phyloP scores from a whole-genome alignment of 192 early-diverging fungal species.

The Powellomyces hirtus region DNA sequence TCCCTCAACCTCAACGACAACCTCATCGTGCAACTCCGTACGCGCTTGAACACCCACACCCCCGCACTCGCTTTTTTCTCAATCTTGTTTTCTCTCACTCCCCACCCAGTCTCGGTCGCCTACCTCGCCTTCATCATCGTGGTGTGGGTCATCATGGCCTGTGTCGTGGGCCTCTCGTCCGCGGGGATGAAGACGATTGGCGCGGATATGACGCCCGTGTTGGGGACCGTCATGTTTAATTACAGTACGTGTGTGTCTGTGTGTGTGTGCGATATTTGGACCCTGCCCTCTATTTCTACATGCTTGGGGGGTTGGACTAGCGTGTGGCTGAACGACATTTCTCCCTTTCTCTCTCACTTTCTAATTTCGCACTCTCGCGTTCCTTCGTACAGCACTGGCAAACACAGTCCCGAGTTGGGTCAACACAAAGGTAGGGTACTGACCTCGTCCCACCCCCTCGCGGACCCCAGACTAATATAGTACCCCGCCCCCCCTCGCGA shows the following conservation, averaged over 20 bases:
- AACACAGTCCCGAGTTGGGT: constrained; percentile 68
- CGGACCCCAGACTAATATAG: too few relatives aligned
- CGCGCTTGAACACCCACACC: background rate
- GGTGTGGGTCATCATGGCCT: constrained; percentile 59
- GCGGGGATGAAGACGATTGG: constrained; percentile 54
- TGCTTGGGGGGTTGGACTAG: too few relatives aligned
- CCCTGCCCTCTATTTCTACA: too few relatives aligned
- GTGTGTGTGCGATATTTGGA: too few relatives aligned
- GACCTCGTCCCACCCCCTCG: too few relatives aligned
- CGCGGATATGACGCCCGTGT: constrained; percentile 42
- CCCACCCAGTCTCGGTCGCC: constrained; percentile 48
- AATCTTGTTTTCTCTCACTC: background rate
- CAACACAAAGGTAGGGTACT: constrained; percentile 53
- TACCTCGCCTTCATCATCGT: constrained; percentile 51
- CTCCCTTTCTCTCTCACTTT: too few relatives aligned
- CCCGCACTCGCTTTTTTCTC: background rate
- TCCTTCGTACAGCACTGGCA: constrained; percentile 45
- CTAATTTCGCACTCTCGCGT: too few relatives aligned
- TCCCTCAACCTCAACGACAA: constrained; percentile 67
- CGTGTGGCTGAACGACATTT: too few relatives aligned
- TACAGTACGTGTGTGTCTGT: constrained; percentile 35
- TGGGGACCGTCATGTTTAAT: constrained; percentile 72
- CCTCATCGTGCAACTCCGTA: constrained; percentile 61
- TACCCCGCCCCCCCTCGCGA: too few relatives aligned
- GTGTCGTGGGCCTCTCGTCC: constrained; percentile 45